Percentiles rank a stretch among this genome's conserved stretches.
Evolutionary conservation across 2,329 filamentous ascomycete species (phyloP).

Genomic region (Alternaria tenuissima): DNA sequence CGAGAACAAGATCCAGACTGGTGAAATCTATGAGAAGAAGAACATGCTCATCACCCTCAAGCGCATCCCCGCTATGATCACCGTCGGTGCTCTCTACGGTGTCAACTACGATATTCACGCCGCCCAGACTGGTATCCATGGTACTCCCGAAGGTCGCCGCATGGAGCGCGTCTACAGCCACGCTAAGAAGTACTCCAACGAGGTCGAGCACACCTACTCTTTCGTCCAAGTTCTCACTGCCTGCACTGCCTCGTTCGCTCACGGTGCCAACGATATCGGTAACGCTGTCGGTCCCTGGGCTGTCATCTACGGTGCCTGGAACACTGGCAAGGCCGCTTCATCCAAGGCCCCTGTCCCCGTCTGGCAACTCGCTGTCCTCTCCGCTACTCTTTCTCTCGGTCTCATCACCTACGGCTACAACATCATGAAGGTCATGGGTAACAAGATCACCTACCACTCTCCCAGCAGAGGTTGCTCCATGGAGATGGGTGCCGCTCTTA

Average conservation of each 20-base stretch:
- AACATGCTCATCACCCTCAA: conserved; percentile 71
- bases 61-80: conserved; percentile 73
- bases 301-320: conserved; percentile 50
- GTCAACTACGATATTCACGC: conserved; percentile 83
- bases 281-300: conserved; percentile 51
- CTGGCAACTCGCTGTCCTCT: conserved; percentile 79
- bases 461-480: conserved; percentile 65
- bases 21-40: conserved; percentile 75
- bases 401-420: conserved; percentile 81
- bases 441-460: conserved; percentile 5
- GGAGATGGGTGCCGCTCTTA: conserved; percentile 82
- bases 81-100: conserved; percentile 73
- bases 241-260: conserved; percentile 56
- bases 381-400: conserved; percentile 68
- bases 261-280: conserved; percentile 74
- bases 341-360: conserved; percentile 72
- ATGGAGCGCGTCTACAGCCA: conserved; percentile 72
- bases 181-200: conserved; percentile 49
- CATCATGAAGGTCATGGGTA: conserved; percentile 88
- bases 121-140: conserved; percentile 73
- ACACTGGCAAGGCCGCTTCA: conserved; percentile 68
- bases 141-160: conserved; percentile 75
- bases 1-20: conserved; percentile 75
- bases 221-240: conserved; percentile 63
- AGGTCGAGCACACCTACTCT: conserved; percentile 52